Evolutionary conservation across 2,329 filamentous ascomycete genomes (phyloP).

Genomic region (Fusarium algeriense): DNA sequence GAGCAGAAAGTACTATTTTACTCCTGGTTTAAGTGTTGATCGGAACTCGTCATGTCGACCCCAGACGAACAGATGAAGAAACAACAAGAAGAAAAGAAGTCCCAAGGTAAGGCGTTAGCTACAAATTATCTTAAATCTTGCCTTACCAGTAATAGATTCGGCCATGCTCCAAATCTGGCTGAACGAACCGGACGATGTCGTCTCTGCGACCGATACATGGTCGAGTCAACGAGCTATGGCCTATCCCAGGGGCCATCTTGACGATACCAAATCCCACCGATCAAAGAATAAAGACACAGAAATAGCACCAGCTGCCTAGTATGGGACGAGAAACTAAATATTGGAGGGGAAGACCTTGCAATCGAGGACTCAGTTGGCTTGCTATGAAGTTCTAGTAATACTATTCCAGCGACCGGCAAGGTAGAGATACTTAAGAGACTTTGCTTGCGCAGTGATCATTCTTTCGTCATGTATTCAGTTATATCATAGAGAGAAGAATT

Average conservation of each 20-base stretch:
- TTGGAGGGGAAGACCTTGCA: rapidly evolving
- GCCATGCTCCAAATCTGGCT: slow-evolving; percentile 9
- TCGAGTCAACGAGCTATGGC: not conserved
- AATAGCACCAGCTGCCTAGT: not conserved
- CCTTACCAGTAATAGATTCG: not conserved
- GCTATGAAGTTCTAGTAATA: rapidly evolving
- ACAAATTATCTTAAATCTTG: rapidly evolving
- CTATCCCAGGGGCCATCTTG: not conserved
- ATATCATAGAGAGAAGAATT: too few species aligned
- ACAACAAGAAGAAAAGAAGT: rapidly evolving
- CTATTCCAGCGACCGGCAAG: rapidly evolving
- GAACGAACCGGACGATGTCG: not conserved
- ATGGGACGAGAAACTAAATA: rapidly evolving
- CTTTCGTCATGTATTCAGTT: too few species aligned
- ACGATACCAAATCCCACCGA: rapidly evolving
- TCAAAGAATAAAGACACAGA: rapidly evolving
- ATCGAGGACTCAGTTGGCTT: not conserved
- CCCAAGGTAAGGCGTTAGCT: rapidly evolving
- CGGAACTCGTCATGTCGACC: not conserved
- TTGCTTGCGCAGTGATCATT: rapidly evolving
- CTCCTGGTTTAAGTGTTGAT: not conserved
- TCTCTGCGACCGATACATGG: not conserved
- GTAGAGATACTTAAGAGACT: rapidly evolving
- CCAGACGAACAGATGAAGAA: not conserved
- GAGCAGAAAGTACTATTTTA: not conserved